Evolutionary conservation across 2,329 filamentous ascomycete genomes (phyloP), one percentile per base, ranked within the genome.

Genomic region (Cytospora schulzeri): DNA sequence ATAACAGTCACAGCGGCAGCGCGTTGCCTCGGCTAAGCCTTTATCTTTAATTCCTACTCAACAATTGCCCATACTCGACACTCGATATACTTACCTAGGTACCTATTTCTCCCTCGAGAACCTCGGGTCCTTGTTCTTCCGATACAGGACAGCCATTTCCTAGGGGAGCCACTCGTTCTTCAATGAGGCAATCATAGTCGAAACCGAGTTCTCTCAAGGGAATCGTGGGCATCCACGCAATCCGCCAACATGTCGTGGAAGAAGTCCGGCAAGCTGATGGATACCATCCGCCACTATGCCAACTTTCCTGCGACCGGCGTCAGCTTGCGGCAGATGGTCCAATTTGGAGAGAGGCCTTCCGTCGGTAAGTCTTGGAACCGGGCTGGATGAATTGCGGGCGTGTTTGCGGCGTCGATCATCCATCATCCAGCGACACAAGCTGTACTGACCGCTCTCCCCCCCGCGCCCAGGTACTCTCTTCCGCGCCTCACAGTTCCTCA

Each of bases 241-340:
- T 65, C 67, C 69, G 71, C 74, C 80, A 83, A 73, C 77, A 97
- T 97, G 93, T 91, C 91, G 83, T 98, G 94, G 94, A 97, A 90
- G 83, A 90, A 89, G 76, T 91, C 91, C 68, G 91, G 93, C 78
- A 86, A 87, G 81, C 80, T 98, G 88, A 95, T 97, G 92, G 91
- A 95, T 73, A 97, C 91, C 83, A 97, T 97, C 89, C 88, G 90
- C 79, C 93, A 97, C 81, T 97, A 97, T 85, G 92, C 93, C 77
- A 92, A 88, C 79, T 99, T 98, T 79, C 95, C 95, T 69, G 95
- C 95, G 67, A 99, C 95, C 17, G 95, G 95, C 73, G 91, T 96
- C 73, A 97, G 93, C 76, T 84, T 99, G 78, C 88, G 95, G 77
- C 95, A 99, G 84, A 99, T 99, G 95, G 94, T 98, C 65, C 94